Conservation (phyloP, 1,139 yeast genomes). For the Suhomyces wounanorum region DNA sequence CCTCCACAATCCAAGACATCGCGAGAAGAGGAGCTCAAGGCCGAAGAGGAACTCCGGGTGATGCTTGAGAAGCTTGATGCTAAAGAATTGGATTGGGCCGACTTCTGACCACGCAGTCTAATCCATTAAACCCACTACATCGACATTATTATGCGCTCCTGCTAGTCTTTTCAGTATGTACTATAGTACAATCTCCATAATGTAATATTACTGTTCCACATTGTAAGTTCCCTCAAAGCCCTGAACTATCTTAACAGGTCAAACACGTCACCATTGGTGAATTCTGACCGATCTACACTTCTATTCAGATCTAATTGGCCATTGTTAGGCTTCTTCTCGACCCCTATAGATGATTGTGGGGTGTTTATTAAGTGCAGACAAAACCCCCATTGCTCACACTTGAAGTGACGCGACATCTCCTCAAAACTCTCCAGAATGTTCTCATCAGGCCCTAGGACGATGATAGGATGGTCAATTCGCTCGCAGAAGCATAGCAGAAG, state of each 20-base stretch:
- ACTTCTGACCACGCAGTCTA: conserved; percentile 5
- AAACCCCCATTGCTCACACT: not conserved
- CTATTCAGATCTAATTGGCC: too few relatives aligned
- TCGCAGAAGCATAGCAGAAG: not conserved
- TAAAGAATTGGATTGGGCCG: conserved; percentile 21
- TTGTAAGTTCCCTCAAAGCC: not conserved
- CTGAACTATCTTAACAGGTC: too few relatives aligned
- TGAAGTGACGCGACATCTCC: not conserved
- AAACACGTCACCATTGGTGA: too few relatives aligned
- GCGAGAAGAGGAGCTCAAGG: conserved; percentile 15
- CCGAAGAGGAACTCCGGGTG: conserved; percentile 18
- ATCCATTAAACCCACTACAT: not conserved
- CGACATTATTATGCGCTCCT: not conserved
- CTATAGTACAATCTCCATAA: not conserved
- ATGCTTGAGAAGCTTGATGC: conserved; percentile 19
- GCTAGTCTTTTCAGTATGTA: not conserved
- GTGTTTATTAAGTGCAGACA: not conserved
- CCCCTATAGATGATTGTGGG: not conserved
- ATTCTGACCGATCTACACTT: too few relatives aligned
- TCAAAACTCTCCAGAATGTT: not conserved
- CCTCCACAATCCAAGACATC: conserved; percentile 15
- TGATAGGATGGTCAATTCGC: not conserved
- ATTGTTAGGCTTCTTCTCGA: too few relatives aligned
- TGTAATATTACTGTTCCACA: not conserved
- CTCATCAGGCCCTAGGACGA: not conserved